Conservation (phyloP, 257 asterid species). For the Solanum etuberosum region DNA sequence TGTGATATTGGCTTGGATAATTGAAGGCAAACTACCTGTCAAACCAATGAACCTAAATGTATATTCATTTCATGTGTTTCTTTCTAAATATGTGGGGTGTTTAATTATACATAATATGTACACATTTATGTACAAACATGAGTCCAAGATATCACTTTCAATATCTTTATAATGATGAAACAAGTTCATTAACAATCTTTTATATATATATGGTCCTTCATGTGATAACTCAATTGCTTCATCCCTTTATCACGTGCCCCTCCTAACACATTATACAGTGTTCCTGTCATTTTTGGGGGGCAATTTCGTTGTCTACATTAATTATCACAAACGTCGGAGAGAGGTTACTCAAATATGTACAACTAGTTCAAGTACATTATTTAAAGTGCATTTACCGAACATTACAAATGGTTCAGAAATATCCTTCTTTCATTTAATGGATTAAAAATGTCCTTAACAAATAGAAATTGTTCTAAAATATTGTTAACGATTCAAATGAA, state of each 20-base stretch:
- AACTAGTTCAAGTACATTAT: background rate
- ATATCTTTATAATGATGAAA: background rate
- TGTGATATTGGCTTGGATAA: background rate
- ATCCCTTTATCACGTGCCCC: background rate
- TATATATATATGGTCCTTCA: background rate
- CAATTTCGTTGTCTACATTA: background rate
- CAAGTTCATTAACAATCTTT: background rate
- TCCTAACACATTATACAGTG: background rate
- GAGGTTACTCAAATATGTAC: background rate
- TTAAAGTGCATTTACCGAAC: background rate
- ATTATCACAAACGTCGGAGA: background rate
- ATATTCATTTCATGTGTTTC: background rate
- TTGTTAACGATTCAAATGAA: no score
- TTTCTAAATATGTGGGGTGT: background rate
- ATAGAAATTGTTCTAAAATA: no score
- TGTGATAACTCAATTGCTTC: background rate
- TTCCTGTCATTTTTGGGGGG: background rate
- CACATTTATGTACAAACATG: background rate
- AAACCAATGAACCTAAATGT: background rate
- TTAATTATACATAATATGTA: background rate
- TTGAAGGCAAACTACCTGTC: conserved; percentile 1
- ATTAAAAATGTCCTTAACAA: no score
- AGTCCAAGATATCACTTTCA: background rate
- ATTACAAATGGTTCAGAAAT: background rate
- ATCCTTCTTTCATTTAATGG: background rate